Evolutionary conservation across 768 basidiomycete species (phyloP), one percentile per base, ranked within the genome.

Genomic region (Trametopsis cervina): DNA sequence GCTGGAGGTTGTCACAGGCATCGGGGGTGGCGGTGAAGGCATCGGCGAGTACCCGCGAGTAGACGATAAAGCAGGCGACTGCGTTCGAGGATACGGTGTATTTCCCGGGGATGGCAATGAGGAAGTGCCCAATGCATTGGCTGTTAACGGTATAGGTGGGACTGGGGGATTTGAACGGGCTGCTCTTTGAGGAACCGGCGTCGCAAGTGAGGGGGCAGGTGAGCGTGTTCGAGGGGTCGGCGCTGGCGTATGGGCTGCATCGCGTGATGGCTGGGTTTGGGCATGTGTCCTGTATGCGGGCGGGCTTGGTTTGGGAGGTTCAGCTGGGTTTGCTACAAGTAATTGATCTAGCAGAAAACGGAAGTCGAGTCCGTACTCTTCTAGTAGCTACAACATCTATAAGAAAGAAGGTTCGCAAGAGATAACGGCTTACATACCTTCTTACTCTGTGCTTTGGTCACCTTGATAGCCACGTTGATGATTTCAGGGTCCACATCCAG

Each of bases 351-450:
- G 72, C n/a, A 95, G 72, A 69, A 85, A 92, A 20, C 86, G 85
- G 63, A 97, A 96, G 68, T 96, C 94, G 27, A 97, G 80, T 2
- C 94, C 94, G 59, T 84, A 91, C 58, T 97, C 94, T 69, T 91
- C 84, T 4, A 97, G 72, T 13, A 95, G 77, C 87, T 91, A 54
- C 13, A 41, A 0, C 29, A 26, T 44, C 4, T 11, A 9, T 7
- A 42, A 43, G 15, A 47, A 33, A 26, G 25, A 21, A 6, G 6
- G 21, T 2, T 23, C 29, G 11, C 18, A 12, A 40, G 2, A n/a
- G 3, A 24, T 2, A 39, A 29, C 13, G 41, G 20, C 42, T 46
- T 24, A 51, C 72, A 33, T 37, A 91, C 93, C 77, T 89, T 92
- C 58, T 78, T 81, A 60, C 89, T 90, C 66, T 97, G 92, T 5